phyloP scores from a whole-genome alignment of 1,139 yeast species.

The Meyerozyma sp. region DNA sequence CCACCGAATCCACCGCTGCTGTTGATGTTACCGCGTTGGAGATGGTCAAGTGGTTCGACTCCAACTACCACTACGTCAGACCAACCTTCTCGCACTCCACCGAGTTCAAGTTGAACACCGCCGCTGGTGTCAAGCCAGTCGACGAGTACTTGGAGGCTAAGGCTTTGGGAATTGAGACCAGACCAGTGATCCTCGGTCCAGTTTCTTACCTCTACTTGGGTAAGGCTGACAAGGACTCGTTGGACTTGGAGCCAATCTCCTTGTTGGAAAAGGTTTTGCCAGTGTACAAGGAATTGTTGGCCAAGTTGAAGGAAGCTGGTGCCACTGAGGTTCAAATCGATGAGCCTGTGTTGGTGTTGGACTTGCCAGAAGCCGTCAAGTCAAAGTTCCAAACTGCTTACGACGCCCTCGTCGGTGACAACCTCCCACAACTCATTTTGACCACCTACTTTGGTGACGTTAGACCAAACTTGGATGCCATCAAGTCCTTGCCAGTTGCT shows the following conservation, averaged over 20 bases:
- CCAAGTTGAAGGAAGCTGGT: constrained; percentile 89
- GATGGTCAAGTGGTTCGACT: constrained; percentile 99
- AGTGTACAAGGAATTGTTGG: constrained; percentile 82
- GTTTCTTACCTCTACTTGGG: constrained; percentile 92
- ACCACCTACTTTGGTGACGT: constrained; percentile 98
- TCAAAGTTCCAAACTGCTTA: constrained; percentile 84
- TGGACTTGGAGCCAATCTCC: constrained; percentile 89
- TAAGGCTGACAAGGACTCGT: constrained; percentile 97
- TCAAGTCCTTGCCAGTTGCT: constrained; percentile 85
- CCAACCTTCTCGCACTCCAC: constrained; percentile 97
- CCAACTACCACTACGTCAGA: constrained; percentile 99
- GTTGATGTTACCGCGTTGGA: constrained; percentile 98
- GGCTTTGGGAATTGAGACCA: constrained; percentile 90
- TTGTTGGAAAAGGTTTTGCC: constrained; percentile 86
- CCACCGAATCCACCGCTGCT: constrained; percentile 79
- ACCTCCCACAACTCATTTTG: constrained; percentile 72
- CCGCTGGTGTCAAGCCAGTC: constrained; percentile 84
- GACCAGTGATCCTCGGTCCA: constrained; percentile 97
- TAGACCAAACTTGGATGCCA: constrained; percentile 89
- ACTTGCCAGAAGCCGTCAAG: constrained; percentile 79
- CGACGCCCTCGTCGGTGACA: constrained; percentile 59
- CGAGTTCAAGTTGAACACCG: constrained; percentile 80
- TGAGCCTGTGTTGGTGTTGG: constrained; percentile 95
- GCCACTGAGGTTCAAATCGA: constrained; percentile 94
- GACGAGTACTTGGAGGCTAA: constrained; percentile 98